Percentiles rank a stretch among this genome's conserved stretches.
phyloP scores from a whole-genome alignment of 768 basidiomycete species.

The Coprinopsis sp. region DNA sequence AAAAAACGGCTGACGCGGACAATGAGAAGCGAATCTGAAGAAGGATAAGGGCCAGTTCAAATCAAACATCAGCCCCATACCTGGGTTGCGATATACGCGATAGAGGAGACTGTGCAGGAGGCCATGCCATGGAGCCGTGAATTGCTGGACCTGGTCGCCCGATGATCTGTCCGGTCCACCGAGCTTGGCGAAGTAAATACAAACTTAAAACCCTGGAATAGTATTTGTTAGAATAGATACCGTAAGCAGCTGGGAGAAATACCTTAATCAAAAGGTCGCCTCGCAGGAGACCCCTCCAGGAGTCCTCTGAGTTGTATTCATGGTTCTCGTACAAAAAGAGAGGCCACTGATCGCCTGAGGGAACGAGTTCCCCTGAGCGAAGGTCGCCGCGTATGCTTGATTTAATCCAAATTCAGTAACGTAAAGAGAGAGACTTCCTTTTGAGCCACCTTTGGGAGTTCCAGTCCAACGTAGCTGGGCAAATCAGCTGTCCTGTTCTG shows the following conservation, averaged over 20 bases:
- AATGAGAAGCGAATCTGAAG: background rate
- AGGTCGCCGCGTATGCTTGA: background rate
- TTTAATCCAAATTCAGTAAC: background rate
- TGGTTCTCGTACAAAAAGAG: background rate
- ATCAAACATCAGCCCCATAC: background rate
- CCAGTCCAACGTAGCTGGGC: background rate
- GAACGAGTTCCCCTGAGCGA: background rate
- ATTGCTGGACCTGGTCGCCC: background rate
- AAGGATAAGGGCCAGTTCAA: background rate
- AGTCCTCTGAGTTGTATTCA: background rate
- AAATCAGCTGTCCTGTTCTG: background rate
- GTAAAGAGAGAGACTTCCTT: background rate
- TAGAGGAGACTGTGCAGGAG: background rate
- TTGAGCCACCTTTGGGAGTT: background rate
- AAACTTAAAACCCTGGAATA: background rate
- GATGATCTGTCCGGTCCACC: background rate
- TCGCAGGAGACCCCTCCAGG: slow-evolving; percentile 1
- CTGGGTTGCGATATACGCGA: slow-evolving; percentile 1
- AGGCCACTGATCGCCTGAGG: background rate
- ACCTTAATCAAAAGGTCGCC: background rate
- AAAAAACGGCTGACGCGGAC: background rate
- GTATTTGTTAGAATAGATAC: background rate
- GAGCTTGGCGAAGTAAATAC: slow-evolving; percentile 2
- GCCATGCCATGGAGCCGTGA: background rate
- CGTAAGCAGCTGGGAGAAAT: background rate